Percentiles rank a stretch among this genome's conserved stretches.
phyloP scores from a whole-genome alignment of 2,329 filamentous ascomycete genomes.

The Trichoderma sp. region DNA sequence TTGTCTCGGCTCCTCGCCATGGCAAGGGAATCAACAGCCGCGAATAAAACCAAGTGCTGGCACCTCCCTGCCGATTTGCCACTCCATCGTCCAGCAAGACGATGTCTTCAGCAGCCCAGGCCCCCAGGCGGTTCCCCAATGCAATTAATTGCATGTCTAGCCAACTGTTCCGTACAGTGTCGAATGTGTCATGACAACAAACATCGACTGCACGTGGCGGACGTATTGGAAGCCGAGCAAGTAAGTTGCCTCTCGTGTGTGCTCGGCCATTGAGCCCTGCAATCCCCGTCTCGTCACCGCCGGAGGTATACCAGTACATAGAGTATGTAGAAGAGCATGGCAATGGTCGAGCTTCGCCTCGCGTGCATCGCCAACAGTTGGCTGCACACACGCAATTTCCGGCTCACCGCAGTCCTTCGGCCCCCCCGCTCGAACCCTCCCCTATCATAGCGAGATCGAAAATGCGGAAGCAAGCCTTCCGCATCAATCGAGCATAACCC shows the following conservation, averaged over 20 bases:
- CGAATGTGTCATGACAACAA: background rate
- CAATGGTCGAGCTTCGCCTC: background rate
- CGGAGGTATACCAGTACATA: background rate
- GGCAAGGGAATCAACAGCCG: background rate
- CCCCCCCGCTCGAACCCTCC: background rate
- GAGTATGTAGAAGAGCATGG: background rate
- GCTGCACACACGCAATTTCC: background rate
- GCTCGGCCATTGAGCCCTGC: background rate
- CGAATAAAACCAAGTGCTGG: constrained; percentile 32
- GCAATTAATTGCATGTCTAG: background rate
- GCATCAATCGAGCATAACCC: constrained; percentile 37
- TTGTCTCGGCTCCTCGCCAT: background rate
- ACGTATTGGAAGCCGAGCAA: background rate
- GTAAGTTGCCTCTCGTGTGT: background rate
- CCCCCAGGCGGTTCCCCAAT: background rate
- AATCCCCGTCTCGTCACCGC: background rate
- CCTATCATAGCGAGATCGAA: constrained; percentile 38
- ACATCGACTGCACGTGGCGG: background rate
- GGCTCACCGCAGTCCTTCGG: background rate
- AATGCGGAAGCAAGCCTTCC: constrained; percentile 32
- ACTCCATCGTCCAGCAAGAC: background rate
- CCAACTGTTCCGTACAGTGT: background rate
- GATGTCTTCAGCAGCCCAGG: background rate
- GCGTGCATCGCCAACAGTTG: background rate
- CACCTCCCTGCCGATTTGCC: constrained; percentile 22